Evolutionary conservation across 176 grass and related monocot species (phyloP), one percentile per base, ranked within the genome.

Genomic region (Alloteropsis semialata): DNA sequence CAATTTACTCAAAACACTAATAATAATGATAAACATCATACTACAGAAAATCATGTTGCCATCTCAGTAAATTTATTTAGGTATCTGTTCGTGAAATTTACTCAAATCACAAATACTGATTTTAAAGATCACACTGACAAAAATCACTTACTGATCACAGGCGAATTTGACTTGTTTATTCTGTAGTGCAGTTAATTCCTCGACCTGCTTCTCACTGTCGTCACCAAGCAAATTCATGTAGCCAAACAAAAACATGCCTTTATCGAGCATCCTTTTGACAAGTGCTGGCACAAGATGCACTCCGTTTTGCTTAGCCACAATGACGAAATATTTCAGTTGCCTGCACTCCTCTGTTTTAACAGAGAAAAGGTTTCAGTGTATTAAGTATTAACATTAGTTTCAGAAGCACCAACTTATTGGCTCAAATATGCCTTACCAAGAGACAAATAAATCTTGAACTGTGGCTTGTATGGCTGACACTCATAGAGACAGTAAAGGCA

Each of bases 401-500:
- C 39, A 53, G 54, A 84, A 39, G n/a, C 15, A 66, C 25, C 50
- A 82, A 88, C 51, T 87, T 39, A 80, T 30, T 66, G 32, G 33
- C 56, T 50, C 14, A 9, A 83, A 49, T 65, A n/a, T 33, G 83
- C 24, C 76, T 88, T 90, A 98, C 92, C 88, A 59, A 93, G 45
- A 76, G 89, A 91, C 15, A 95, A 32, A 81, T 98, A 98, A 79
- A 98, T 98, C 78, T 93, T 95, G 73, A 91, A 98, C 56, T 50
- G 30, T 67, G 92, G 89, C 46, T 88, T 85, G 82, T 91, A 98
- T n/a, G 96, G 96, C 86, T 98, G 92, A 61, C 78, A 91, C 82
- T 95, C 89, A 54, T 98, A 89, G 48, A 98, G 89, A 85, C 92
- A 98, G 62, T 98, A 95, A 56, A 98, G 92, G 75, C 92, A 95